Evolutionary conservation across 2,329 filamentous ascomycete species (phyloP).

Genomic region (Colletotrichum scovillei): DNA sequence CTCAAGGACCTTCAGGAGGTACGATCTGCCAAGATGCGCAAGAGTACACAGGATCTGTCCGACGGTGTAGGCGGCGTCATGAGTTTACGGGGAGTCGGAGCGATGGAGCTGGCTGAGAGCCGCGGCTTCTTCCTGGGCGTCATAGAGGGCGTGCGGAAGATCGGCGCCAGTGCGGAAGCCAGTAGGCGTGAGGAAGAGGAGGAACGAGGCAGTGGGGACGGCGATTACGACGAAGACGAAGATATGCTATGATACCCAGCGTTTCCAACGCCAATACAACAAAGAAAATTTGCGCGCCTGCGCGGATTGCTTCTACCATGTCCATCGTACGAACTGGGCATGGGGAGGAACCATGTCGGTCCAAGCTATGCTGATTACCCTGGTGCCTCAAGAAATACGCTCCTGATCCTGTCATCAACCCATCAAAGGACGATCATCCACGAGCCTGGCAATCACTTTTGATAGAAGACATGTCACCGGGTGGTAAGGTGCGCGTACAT

Average conservation of each 20-base stretch:
- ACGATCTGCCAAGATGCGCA: slow-evolving; percentile 87
- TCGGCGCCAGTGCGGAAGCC: slow-evolving; percentile 84
- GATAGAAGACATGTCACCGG: too few species aligned
- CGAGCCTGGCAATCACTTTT: too few species aligned
- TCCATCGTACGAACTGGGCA: background rate
- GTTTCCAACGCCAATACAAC: background rate
- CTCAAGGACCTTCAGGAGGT: slow-evolving; percentile 88
- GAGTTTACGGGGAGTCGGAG: slow-evolving; percentile 79
- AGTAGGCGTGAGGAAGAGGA: slow-evolving; percentile 81
- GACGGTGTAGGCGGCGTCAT: slow-evolving; percentile 78
- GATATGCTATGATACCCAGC: slow-evolving; percentile 53
- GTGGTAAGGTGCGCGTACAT: too few species aligned
- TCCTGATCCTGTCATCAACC: background rate
- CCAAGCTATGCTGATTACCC: background rate
- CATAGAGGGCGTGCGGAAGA: slow-evolving; percentile 86
- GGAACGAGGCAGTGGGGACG: slow-evolving; percentile 70
- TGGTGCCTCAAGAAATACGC: too few species aligned
- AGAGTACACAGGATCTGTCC: slow-evolving; percentile 78
- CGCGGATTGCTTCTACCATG: background rate
- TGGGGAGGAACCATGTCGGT: background rate
- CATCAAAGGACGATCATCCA: background rate
- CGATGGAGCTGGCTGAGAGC: slow-evolving; percentile 92
- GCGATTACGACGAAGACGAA: slow-evolving; percentile 70
- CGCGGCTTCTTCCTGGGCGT: slow-evolving; percentile 86
- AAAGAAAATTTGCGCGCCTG: background rate